Conservation (phyloP, 371 early-diverging fungal species). For the Blyttiomyces sp. region DNA sequence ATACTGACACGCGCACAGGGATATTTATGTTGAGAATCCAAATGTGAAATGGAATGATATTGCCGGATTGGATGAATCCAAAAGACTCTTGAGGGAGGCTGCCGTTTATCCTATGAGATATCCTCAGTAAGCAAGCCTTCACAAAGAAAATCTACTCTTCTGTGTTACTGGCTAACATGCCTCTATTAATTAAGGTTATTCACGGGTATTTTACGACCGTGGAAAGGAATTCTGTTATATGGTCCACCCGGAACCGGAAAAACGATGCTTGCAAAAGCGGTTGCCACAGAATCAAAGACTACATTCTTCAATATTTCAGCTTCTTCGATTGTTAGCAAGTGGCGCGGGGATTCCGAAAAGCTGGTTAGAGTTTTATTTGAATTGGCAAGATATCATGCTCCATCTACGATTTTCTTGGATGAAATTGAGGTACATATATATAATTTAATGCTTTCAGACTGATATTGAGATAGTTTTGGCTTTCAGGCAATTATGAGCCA, state of each 20-base stretch:
- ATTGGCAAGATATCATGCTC: constrained; percentile 51
- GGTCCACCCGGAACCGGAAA: constrained; percentile 96
- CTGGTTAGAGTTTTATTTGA: constrained; percentile 53
- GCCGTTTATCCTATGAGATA: constrained; percentile 63
- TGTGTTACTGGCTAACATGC: neutral
- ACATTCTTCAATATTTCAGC: constrained; percentile 71
- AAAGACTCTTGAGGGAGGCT: constrained; percentile 62
- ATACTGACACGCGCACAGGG: too few species aligned
- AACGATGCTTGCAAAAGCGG: constrained; percentile 94
- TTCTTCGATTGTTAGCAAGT: constrained; percentile 63
- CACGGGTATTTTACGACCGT: constrained; percentile 59
- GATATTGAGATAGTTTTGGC: too few species aligned
- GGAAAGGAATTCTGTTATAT: constrained; percentile 88
- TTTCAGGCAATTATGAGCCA: constrained; percentile 52
- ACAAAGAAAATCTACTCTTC: constrained; percentile 3
- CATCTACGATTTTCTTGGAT: constrained; percentile 55
- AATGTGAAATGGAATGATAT: constrained; percentile 60
- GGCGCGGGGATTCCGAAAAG: constrained; percentile 63
- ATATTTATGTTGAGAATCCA: constrained; percentile 34
- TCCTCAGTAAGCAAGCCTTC: constrained; percentile 39
- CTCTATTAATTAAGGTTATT: constrained; percentile 42
- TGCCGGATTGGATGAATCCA: constrained; percentile 57
- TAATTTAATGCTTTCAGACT: too few species aligned
- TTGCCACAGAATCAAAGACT: constrained; percentile 52
- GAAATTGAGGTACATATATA: constrained; percentile 41